Evolutionary conservation across 202 grass and related monocot genomes (phyloP).

Genomic region (Schoenoplectus tabernaemontani): DNA sequence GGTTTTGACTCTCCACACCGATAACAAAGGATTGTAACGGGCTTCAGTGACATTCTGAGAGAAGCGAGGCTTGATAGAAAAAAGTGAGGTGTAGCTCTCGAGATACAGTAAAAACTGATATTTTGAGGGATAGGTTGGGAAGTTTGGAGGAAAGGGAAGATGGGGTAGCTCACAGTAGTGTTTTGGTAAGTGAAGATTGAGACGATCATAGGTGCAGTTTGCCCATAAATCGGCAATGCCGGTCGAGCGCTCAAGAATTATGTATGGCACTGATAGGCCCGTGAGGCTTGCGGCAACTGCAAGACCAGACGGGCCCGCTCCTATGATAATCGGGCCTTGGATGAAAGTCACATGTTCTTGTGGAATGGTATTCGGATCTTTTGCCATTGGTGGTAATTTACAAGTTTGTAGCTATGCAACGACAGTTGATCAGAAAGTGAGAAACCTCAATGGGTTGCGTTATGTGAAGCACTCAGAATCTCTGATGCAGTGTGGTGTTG

Average conservation of each 20-base stretch:
- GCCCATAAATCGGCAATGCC: conserved; percentile 78
- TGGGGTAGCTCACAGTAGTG: conserved; percentile 76
- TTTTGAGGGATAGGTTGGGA: conserved; percentile 73
- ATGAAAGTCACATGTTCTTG: not conserved
- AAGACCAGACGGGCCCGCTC: conserved; percentile 79
- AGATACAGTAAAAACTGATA: conserved; percentile 76
- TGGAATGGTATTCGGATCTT: not conserved
- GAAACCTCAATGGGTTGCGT: too few relatives aligned
- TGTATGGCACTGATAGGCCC: conserved; percentile 40
- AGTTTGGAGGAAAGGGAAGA: conserved; percentile 53
- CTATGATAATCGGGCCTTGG: conserved; percentile 74
- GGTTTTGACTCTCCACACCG: conserved; percentile 53
- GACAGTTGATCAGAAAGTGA: too few relatives aligned
- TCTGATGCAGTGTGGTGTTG: not conserved
- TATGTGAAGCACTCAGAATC: not conserved
- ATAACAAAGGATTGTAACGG: conserved; percentile 27
- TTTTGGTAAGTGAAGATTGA: conserved; percentile 88
- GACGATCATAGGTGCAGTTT: conserved; percentile 77
- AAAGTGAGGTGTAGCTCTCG: conserved; percentile 50
- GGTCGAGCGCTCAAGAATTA: conserved; percentile 73
- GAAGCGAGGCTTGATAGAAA: conserved; percentile 58
- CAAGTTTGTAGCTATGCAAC: not conserved
- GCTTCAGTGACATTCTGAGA: conserved; percentile 44
- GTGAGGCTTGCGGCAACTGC: conserved; percentile 76
- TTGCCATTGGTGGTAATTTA: not conserved